Percentiles rank a stretch among this genome's conserved stretches.
Conservation (phyloP, 768 basidiomycete genomes). For the Guyanaporus albipodus region DNA sequence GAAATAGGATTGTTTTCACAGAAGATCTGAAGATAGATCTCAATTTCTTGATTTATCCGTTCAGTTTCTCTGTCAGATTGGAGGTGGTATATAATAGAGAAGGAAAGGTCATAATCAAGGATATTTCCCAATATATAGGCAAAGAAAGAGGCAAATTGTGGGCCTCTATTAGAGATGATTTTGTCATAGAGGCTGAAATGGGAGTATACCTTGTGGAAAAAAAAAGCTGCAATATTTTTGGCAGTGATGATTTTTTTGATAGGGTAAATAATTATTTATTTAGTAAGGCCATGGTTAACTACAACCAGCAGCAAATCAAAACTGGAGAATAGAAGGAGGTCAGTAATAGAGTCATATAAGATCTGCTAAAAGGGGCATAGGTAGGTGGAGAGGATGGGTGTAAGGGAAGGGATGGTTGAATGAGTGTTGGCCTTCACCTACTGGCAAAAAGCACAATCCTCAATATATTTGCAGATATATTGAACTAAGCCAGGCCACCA, state of each 20-base stretch:
- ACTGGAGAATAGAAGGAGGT: too few relatives aligned
- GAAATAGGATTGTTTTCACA: neutral
- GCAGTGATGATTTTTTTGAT: neutral
- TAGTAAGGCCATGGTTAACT: neutral
- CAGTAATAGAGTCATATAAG: neutral
- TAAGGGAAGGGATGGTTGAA: too few relatives aligned
- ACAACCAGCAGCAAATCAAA: neutral
- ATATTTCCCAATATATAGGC: neutral
- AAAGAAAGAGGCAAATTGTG: neutral
- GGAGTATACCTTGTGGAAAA: neutral
- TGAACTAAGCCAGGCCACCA: neutral
- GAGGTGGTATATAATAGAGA: too few relatives aligned
- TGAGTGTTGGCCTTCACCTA: too few relatives aligned
- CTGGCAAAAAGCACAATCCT: neutral
- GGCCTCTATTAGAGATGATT: neutral
- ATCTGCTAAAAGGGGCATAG: neutral
- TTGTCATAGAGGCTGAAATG: neutral
- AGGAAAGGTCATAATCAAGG: neutral
- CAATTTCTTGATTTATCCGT: neutral
- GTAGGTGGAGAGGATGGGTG: too few relatives aligned
- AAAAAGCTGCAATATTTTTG: neutral
- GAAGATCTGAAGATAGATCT: neutral
- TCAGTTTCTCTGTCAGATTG: neutral
- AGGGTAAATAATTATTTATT: neutral
- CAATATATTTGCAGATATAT: neutral